Conservation (phyloP, 305 asterid genomes). For the Fraxinus angustifolia region DNA sequence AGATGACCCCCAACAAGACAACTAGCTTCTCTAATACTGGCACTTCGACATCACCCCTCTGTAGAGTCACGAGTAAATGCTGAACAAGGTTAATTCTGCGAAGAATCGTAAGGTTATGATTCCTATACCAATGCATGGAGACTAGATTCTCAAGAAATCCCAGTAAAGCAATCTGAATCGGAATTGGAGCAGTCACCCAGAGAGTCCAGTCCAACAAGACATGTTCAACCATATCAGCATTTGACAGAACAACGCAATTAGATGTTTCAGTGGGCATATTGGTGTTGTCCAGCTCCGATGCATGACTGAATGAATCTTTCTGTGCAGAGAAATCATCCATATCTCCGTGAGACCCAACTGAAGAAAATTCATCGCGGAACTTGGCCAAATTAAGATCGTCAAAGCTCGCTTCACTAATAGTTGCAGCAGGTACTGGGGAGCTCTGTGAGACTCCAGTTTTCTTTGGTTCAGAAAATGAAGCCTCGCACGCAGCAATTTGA, state of each 20-base stretch:
- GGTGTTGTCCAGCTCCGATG: conserved; percentile 83
- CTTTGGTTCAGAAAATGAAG: conserved; percentile 90
- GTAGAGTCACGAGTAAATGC: conserved; percentile 90
- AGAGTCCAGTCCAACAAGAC: conserved; percentile 98
- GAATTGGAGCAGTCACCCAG: conserved; percentile 87
- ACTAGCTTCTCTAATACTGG: conserved; percentile 90
- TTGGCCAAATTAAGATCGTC: conserved; percentile 72
- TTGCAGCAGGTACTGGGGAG: conserved; percentile 49
- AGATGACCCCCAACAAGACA: conserved; percentile 82
- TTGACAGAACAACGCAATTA: conserved; percentile 91
- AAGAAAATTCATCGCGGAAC: conserved; percentile 82
- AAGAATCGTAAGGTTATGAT: conserved; percentile 91
- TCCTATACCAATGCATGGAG: conserved; percentile 99
- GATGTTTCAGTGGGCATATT: conserved; percentile 77
- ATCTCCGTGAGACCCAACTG: conserved; percentile 84
- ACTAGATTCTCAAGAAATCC: conserved; percentile 99
- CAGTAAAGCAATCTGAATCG: conserved; percentile 81
- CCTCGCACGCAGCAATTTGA: conserved; percentile 98
- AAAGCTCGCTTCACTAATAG: conserved; percentile 55
- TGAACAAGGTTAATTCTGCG: conserved; percentile 98
- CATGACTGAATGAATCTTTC: conserved; percentile 82
- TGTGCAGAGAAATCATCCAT: conserved; percentile 92
- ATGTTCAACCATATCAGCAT: conserved; percentile 99
- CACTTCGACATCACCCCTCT: conserved; percentile 99
- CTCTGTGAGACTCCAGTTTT: conserved; percentile 39